Conservation (phyloP, 768 basidiomycete species). For the Royoungia palumana region DNA sequence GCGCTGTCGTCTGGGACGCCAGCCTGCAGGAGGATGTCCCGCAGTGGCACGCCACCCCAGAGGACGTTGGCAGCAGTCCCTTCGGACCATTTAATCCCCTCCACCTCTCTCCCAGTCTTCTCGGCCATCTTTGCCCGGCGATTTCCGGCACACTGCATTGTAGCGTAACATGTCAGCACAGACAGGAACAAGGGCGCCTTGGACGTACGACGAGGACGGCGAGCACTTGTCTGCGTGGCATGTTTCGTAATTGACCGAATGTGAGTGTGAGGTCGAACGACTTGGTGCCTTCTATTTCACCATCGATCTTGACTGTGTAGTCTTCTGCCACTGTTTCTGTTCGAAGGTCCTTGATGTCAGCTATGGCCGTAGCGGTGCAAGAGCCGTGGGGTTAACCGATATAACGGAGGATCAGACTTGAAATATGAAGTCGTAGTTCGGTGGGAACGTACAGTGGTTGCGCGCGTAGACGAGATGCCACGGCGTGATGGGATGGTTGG, state of each 20-base stretch:
- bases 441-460: constrained; percentile 62
- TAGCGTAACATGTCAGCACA: neutral
- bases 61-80: constrained; percentile 68
- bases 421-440: neutral
- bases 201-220: constrained; percentile 52
- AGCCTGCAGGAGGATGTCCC: constrained; percentile 49
- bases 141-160: constrained; percentile 58
- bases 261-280: constrained; percentile 23
- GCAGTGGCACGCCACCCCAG: constrained; percentile 61
- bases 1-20: constrained; percentile 33
- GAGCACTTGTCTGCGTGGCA: constrained; percentile 34
- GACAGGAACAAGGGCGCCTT: too few relatives aligned
- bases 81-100: constrained; percentile 62
- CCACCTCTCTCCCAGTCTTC: constrained; percentile 44
- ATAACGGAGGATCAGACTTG: too few relatives aligned
- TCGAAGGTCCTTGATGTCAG: constrained; percentile 25
- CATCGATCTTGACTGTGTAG: constrained; percentile 29
- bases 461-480: constrained; percentile 65
- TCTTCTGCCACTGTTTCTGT: constrained; percentile 15
- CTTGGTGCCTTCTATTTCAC: constrained; percentile 17
- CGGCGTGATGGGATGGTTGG: constrained; percentile 47
- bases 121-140: constrained; percentile 61
- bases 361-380: constrained; percentile 9
- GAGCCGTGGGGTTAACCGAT: too few relatives aligned
- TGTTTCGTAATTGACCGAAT: constrained; percentile 12